A percentile compares a stretch with the other conserved stretches of the same genome.
Evolutionary conservation across 768 basidiomycete genomes (phyloP).

Genomic region (Amanita pseudoporphyria): DNA sequence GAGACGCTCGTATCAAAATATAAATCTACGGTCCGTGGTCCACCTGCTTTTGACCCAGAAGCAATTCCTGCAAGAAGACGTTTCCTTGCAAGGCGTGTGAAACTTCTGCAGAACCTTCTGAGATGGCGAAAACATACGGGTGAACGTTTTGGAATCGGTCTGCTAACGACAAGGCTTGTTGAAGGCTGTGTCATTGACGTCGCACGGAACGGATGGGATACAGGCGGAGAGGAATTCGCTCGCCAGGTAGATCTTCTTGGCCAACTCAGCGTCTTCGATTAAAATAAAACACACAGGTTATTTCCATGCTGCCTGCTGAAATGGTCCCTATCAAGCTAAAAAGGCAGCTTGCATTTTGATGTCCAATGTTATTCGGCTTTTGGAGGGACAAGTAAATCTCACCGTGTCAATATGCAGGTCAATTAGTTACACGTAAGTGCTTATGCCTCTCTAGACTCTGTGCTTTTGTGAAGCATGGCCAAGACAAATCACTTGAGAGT

Average conservation of each 20-base stretch:
- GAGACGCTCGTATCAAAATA: constrained; percentile 43
- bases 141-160: constrained; percentile 45
- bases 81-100: constrained; percentile 55
- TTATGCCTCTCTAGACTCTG: too few species aligned
- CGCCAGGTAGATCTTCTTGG: constrained; percentile 37
- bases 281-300: constrained; percentile 19
- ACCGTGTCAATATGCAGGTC: not conserved
- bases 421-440: not conserved
- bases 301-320: constrained; percentile 25
- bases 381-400: not conserved
- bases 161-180: constrained; percentile 46
- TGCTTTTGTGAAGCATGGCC: not conserved
- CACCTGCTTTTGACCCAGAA: constrained; percentile 63
- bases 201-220: constrained; percentile 77
- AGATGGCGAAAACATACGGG: constrained; percentile 69
- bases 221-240: constrained; percentile 64
- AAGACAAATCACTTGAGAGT: not conserved
- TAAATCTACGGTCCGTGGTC: constrained; percentile 21
- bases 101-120: constrained; percentile 65
- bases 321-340: constrained; percentile 20
- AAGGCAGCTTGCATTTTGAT: constrained; percentile 13
- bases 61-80: constrained; percentile 63
- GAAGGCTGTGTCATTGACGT: constrained; percentile 52
- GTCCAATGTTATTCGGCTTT: constrained; percentile 3
- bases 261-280: not conserved